Base-by-base conservation (phyloP, 2,329 filamentous ascomycete genomes). In the Sarocladium oryzae region DNA sequence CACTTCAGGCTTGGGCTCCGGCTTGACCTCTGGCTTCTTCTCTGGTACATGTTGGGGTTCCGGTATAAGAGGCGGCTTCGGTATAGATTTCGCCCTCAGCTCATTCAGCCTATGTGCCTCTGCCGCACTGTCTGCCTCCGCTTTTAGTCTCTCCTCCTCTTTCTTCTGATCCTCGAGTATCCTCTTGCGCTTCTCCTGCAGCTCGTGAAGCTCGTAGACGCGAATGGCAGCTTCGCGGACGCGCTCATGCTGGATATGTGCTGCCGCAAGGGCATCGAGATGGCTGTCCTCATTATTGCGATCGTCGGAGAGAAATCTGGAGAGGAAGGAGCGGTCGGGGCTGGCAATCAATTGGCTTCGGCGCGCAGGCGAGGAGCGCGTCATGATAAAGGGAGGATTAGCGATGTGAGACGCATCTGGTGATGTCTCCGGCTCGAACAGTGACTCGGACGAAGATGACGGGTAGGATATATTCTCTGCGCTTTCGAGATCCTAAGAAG, bases 191-290 rank as follows among this genome's bases (percentile, higher is more conserved):
- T 76, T 69, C 55, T 74, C 66, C 49, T 73, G 63, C 15, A 75
- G 59, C 53, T 74, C 67, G 53, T 80, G 69, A 36, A 76, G 64
- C 53, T 76, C 66, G 51, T 70, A 75, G 6, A 74, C 73, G 15
- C 70, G 67, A 32, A 78, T 63, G 7, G 78, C 78, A 26, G 67
- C 67, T 51, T 75, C 67, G 24, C 77, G 75, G 10, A 92, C 77
- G 24, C 79, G 75, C 33, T 86, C 79, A 63, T 90, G 87, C 60
- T 85, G 79, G 13, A 74, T 73, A 46, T 81, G 80, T 3, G 85
- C 85, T 43, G 78, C 77, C 41, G 78, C 79, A 15, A 92, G 76
- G 13, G 85, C 85, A 57, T 82, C 78, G 53, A 77, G 75, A 61
- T 89, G 85, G 51, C 73, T 74, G 48, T 78, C 71, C 61, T 84